Conservation (phyloP, 2,329 filamentous ascomycete genomes). For the Dactylellina sp. region DNA sequence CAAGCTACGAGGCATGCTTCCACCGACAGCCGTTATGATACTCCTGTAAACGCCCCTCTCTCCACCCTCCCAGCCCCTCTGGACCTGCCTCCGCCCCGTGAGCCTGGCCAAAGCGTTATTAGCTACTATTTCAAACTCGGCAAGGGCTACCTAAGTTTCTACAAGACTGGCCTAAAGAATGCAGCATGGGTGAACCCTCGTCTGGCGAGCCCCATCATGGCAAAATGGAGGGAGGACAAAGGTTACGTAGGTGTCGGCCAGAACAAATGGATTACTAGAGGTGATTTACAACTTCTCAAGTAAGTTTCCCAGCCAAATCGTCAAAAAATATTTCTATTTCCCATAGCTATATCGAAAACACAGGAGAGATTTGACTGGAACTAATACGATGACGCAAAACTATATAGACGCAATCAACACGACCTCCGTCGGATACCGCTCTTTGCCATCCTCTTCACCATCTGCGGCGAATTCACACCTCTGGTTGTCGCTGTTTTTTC, state of each 20-base stretch:
- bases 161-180: constrained; percentile 83
- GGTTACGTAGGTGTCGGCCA: constrained; percentile 62
- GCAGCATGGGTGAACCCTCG: constrained; percentile 73
- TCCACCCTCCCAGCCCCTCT: constrained; percentile 80
- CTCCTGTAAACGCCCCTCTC: constrained; percentile 74
- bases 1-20: constrained; percentile 22
- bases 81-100: constrained; percentile 70
- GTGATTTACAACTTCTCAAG: constrained; percentile 60
- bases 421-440: constrained; percentile 82
- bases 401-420: constrained; percentile 70
- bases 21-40: constrained; percentile 29
- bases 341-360: too few relatives aligned
- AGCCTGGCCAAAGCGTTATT: constrained; percentile 65
- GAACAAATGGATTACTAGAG: constrained; percentile 62
- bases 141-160: constrained; percentile 83
- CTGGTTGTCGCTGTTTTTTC: constrained; percentile 79
- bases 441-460: constrained; percentile 78
- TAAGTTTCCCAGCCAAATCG: constrained; percentile 64
- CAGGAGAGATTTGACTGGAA: too few relatives aligned
- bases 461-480: constrained; percentile 89
- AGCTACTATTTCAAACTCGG: constrained; percentile 73
- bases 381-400: background rate
- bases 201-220: constrained; percentile 66
- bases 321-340: too few relatives aligned
- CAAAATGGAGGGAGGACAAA: constrained; percentile 64